Percentiles rank a stretch among this genome's conserved stretches.
Evolutionary conservation across 805 yeast genomes (phyloP).

Genomic region (Ascoidea tarda): DNA sequence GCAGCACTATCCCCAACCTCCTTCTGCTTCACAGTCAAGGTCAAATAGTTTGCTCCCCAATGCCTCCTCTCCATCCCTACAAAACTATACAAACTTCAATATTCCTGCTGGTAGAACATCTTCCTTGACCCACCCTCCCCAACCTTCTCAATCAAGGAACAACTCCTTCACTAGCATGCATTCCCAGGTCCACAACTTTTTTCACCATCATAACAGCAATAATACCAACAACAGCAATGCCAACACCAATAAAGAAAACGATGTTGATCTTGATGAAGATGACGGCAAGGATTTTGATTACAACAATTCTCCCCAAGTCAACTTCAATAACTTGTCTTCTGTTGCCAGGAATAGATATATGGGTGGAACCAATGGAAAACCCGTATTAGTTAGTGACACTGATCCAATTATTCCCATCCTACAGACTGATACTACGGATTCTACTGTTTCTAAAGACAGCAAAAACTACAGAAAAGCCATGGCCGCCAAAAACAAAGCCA

Average conservation of each 20-base stretch:
- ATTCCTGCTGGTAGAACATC: not conserved
- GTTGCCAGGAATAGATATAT: constrained; percentile 34
- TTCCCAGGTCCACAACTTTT: no score
- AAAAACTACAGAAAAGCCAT: constrained; percentile 57
- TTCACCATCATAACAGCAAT: not conserved
- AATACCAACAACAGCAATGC: not conserved
- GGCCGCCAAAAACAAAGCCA: constrained; percentile 52
- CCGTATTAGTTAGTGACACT: constrained; percentile 31
- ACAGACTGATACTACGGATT: constrained; percentile 18
- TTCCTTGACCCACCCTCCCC: not conserved
- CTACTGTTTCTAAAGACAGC: constrained; percentile 24
- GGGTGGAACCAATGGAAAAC: constrained; percentile 57
- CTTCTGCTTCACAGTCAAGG: not conserved
- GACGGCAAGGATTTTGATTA: constrained; percentile 21
- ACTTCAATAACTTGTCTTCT: constrained; percentile 45
- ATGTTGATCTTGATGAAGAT: constrained; percentile 17
- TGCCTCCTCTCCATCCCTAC: not conserved
- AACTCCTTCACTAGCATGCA: not conserved
- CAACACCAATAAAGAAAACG: not conserved
- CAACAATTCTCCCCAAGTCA: constrained; percentile 18
- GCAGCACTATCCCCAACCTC: not conserved
- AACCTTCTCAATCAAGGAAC: not conserved
- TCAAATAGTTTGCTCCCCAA: not conserved
- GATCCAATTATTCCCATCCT: constrained; percentile 69
- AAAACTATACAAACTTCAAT: not conserved